Percentiles rank a stretch among this genome's conserved stretches.
Conservation (phyloP, 2,329 filamentous ascomycete genomes). For the Colletotrichum australisinense region DNA sequence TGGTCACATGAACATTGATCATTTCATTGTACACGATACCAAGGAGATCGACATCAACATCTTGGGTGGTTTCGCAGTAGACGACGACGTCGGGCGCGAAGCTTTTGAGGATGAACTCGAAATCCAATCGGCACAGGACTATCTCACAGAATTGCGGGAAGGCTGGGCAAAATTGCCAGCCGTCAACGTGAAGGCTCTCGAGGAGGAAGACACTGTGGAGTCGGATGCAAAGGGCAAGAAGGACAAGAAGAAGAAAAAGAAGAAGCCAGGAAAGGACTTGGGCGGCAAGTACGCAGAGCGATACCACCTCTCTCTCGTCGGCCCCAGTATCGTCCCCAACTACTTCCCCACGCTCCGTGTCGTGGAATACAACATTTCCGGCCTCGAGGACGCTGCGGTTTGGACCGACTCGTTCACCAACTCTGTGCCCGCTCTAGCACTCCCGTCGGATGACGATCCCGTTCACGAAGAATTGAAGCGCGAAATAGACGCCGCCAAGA, state of each 20-base stretch:
- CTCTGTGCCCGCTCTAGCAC: background rate
- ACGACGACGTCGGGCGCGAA: constrained; percentile 44
- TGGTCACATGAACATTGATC: constrained; percentile 99
- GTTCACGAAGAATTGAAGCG: constrained; percentile 43
- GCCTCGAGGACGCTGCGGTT: constrained; percentile 68
- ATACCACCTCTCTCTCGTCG: constrained; percentile 83
- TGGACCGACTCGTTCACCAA: constrained; percentile 53
- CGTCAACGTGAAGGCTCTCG: constrained; percentile 45
- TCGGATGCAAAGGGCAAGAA: constrained; percentile 45
- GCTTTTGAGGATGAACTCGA: constrained; percentile 66
- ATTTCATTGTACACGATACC: constrained; percentile 93
- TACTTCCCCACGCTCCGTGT: constrained; percentile 91
- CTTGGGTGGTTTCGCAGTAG: constrained; percentile 43
- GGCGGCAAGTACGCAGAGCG: constrained; percentile 87
- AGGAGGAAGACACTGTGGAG: constrained; percentile 36
- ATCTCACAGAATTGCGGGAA: constrained; percentile 81
- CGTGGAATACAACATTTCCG: constrained; percentile 92
- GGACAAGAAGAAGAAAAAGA: constrained; percentile 51
- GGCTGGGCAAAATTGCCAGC: constrained; percentile 82
- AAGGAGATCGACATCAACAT: constrained; percentile 75
- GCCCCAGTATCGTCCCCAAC: constrained; percentile 91
- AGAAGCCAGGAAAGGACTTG: constrained; percentile 66
- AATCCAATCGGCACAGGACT: constrained; percentile 77
- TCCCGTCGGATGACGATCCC: constrained; percentile 33
- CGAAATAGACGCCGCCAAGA: constrained; percentile 45